Conservation (phyloP, 106 monocot genomes). For the Dactylorhiza incarnata region DNA sequence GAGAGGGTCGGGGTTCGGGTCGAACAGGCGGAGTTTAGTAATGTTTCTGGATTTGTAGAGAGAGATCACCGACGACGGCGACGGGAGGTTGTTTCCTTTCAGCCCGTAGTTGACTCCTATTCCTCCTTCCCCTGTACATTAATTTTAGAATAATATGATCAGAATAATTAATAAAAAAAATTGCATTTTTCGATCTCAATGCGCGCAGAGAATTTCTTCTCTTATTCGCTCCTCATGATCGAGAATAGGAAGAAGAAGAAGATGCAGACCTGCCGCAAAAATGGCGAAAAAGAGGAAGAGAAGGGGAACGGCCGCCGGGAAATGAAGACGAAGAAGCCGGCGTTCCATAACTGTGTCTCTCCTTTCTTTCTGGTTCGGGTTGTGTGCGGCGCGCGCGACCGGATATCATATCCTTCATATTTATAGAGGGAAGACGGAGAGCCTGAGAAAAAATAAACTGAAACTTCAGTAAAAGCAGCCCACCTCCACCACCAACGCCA, state of each 20-base stretch:
- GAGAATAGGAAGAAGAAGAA: too few relatives aligned
- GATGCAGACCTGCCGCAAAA: background rate
- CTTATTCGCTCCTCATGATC: too few relatives aligned
- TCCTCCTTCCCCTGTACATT: background rate
- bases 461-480: background rate
- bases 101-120: slow-evolving; percentile 35
- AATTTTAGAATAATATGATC: background rate
- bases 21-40: slow-evolving; percentile 19
- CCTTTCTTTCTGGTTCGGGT: background rate
- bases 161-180: too few relatives aligned
- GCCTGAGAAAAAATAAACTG: background rate
- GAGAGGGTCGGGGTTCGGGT: slow-evolving; percentile 19
- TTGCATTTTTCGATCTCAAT: too few relatives aligned
- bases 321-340: background rate
- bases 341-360: slow-evolving; percentile 5
- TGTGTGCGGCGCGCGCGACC: too few relatives aligned
- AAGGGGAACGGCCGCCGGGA: background rate
- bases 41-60: slow-evolving; percentile 21
- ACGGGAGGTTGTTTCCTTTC: slow-evolving; percentile 30
- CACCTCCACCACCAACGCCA: background rate
- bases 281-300: slow-evolving; percentile 1
- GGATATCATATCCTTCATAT: background rate
- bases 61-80: slow-evolving; percentile 12
- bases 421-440: background rate
- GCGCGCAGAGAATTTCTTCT: too few relatives aligned